These are phyloP conservation scores for Centrapalus pauciflorus DNA, from an alignment of 129 eudicot genomes.

Conservation along the genomic window DNA sequence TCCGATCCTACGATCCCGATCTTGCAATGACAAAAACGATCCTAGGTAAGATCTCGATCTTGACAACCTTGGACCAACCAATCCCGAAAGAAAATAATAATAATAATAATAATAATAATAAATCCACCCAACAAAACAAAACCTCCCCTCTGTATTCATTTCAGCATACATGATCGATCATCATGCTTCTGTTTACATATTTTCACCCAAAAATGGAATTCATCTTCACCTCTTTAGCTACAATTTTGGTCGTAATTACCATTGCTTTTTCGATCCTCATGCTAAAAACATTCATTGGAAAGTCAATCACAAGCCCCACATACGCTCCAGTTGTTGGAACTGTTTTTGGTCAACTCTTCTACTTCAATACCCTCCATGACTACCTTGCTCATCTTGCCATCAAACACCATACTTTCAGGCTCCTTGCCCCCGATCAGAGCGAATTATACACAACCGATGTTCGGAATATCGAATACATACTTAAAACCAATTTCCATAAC, in stretches of 20 bases:
- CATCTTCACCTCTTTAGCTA: slow-evolving; percentile 30
- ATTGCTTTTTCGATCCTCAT: slow-evolving; percentile 22
- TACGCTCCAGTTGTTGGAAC: slow-evolving; percentile 68
- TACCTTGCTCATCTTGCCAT: slow-evolving; percentile 38
- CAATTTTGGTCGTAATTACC: slow-evolving; percentile 24
- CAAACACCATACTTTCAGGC: slow-evolving; percentile 51
- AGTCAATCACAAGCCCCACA: slow-evolving; percentile 29
- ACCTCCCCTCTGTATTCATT: too few species aligned
- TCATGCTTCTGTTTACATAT: too few species aligned
- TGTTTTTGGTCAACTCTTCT: slow-evolving; percentile 41
- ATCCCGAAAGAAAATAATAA: too few species aligned
- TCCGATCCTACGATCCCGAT: too few species aligned
- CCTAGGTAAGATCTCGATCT: too few species aligned
- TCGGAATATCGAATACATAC: slow-evolving; percentile 57
- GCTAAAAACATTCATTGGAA: slow-evolving; percentile 38
- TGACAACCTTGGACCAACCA: too few species aligned
- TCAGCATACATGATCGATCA: too few species aligned
- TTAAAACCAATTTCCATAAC: slow-evolving; percentile 56
- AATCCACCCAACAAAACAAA: too few species aligned
- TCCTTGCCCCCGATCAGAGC: slow-evolving; percentile 46
- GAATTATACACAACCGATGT: slow-evolving; percentile 54
- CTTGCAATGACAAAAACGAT: too few species aligned
- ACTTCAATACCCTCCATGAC: slow-evolving; percentile 50
- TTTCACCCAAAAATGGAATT: too few species aligned
- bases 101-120: too few species aligned